phyloP scores from a whole-genome alignment of 2,329 filamentous ascomycete genomes.

The Phialophora verrucosa region DNA sequence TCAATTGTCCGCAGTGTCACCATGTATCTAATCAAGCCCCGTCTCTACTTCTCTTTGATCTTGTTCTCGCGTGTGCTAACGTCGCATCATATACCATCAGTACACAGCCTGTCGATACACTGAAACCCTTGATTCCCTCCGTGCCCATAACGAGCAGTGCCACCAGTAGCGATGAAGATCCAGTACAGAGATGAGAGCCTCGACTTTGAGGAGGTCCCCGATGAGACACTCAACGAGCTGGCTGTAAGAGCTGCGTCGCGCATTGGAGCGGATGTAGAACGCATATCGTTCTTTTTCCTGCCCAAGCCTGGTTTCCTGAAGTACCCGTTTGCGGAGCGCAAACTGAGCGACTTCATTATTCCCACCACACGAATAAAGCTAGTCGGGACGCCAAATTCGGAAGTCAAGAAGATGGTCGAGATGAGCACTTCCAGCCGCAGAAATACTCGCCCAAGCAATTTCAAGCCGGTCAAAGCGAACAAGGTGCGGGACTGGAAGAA shows the following conservation, averaged over 20 bases:
- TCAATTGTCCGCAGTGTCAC: background rate
- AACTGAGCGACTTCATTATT: conserved; percentile 45
- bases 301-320: conserved; percentile 56
- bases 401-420: conserved; percentile 51
- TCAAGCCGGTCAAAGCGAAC: conserved; percentile 32
- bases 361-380: conserved; percentile 55
- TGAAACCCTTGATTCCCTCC: background rate
- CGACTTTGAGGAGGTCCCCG: conserved; percentile 53
- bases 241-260: conserved; percentile 43
- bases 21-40: background rate
- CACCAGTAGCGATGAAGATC: conserved; percentile 50
- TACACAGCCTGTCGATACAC: background rate
- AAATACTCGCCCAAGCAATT: conserved; percentile 42
- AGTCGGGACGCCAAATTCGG: conserved; percentile 50
- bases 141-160: background rate
- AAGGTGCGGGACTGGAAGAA: conserved; percentile 42
- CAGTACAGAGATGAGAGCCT: conserved; percentile 62
- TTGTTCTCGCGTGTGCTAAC: background rate
- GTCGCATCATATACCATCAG: background rate
- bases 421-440: conserved; percentile 43
- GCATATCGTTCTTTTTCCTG: conserved; percentile 54
- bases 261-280: conserved; percentile 49
- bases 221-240: conserved; percentile 59
- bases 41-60: background rate
- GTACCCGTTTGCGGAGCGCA: conserved; percentile 50